These are phyloP conservation scores for Globisporangium viniferum DNA, from an alignment of 352 stramenopile genomes.

Conservation along the genomic window DNA sequence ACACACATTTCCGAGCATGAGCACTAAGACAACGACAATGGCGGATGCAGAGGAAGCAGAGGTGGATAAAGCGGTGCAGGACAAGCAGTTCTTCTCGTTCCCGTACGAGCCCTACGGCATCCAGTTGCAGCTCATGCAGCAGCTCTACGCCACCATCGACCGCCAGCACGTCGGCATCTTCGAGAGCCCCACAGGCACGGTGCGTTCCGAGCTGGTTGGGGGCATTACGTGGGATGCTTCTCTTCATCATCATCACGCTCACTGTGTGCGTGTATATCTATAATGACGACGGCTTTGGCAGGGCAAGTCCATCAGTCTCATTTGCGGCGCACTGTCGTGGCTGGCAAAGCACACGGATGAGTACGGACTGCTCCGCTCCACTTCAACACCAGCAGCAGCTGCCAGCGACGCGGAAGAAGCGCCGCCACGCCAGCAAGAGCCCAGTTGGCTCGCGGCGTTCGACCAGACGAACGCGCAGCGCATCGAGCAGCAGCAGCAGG, in stretches of 20 bases:
- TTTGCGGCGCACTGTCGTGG: conserved; percentile 88
- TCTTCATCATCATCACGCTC: neutral
- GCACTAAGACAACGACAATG: neutral
- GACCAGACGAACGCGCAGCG: conserved; percentile 44
- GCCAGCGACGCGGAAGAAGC: neutral
- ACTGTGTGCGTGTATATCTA: neutral
- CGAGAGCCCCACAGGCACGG: conserved; percentile 90
- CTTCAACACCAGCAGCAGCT: neutral
- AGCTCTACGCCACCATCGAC: conserved; percentile 84
- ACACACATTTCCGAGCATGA: neutral
- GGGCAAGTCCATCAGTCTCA: conserved; percentile 92
- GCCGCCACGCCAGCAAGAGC: conserved; percentile 28
- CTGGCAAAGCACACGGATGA: conserved; percentile 71
- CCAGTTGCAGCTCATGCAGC: conserved; percentile 86
- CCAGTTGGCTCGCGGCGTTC: conserved; percentile 60
- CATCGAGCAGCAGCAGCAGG: conserved; percentile 43
- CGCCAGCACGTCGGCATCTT: conserved; percentile 86
- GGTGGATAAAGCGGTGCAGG: conserved; percentile 11
- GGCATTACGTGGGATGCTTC: neutral
- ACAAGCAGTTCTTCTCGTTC: conserved; percentile 82
- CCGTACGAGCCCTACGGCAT: conserved; percentile 90
- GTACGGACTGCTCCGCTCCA: conserved; percentile 47
- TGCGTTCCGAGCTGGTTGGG: conserved; percentile 16
- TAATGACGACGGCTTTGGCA: conserved; percentile 12
- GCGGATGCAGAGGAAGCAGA: neutral